Base-by-base conservation (phyloP, 2,329 filamentous ascomycete genomes). In the Teratosphaeriaceae sp. region DNA sequence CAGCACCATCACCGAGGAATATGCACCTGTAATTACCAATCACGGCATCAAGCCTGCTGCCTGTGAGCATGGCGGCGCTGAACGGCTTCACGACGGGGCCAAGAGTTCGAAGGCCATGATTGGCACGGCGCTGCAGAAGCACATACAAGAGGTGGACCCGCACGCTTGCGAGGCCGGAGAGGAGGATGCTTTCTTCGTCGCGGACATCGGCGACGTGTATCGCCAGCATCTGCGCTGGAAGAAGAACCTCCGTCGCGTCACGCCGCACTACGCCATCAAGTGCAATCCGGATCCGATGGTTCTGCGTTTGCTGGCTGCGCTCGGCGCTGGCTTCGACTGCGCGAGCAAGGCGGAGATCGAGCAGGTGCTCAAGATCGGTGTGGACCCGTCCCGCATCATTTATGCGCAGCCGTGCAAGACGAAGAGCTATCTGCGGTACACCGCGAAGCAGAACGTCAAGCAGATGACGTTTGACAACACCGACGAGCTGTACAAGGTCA, bases 381-480 rank as follows among this genome's bases (percentile, higher is more conserved):
- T 94, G 54, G 82, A 86, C 61, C 86, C 92, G 11, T 79, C 82
- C 53, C 88, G 90, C 65, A 94, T 98, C 74, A 96, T 98, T 70
- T 98, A 97, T 63, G 92, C 92, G 38, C 92, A 98, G 72, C 92
- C 92, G 43, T 97, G 92, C 85, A 98, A 98, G 81, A 98, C 92
- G 60, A 94, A 92, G 72, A 96, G 90, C 37, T 97, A 96, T 67
- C 77, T 98, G 50, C 88, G 89, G 62, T 94, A 89, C 61, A 92
- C 94, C 52, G 81, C 85, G 60, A 78, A 80, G 62, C 75, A 82
- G 54, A 85, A 84, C 55, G 92, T 98, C 64, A 90, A 85, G 72
- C 87, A 95, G 75, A 97, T 98, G 90, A 98, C 92, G 2, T 97
- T 98, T 63, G 92, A 98, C 77, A 98, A 98, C 59, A 80, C 85